Evolutionary conservation across 306 rosid genomes (phyloP), one percentile per base, ranked within the genome.

Genomic region (Corylus americana): DNA sequence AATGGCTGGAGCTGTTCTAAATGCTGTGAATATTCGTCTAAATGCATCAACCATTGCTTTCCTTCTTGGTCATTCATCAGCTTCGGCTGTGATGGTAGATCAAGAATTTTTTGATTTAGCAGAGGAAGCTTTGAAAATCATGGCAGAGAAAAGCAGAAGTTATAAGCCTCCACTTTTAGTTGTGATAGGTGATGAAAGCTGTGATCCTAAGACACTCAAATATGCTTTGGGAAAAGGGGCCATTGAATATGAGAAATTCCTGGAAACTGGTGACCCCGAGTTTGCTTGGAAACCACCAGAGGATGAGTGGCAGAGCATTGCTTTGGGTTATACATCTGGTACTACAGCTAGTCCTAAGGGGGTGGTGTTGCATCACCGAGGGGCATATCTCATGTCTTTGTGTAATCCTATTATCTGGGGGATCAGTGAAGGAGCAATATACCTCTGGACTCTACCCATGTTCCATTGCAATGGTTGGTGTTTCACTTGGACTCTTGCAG

Each of bases 401-500:
- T 81, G 91, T 77, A 85, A 76, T 54, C 93, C 88, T 72, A 72
- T 92, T 79, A 71, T 89, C 70, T 95, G 98, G 98, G 97, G 89
- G 76, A 91, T 95, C 97, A 88, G 79, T 79, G 98, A 92, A 54
- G 98, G 97, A 66, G 94, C 96, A 58, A 81, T 93, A 58, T 95
- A 95, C 79, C 86, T 95, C 39, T 95, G 98, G 98, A 91, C 98
- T 47, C 82, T 94, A 11, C 98, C 98, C 48, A 92, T 94, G 98
- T 94, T 94, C 81, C 98, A 94, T 81, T 94, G 98, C 85, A 94
- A 94, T 82, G 98, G 98, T 79, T 94, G 98, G 98, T 90, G 95
- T 73, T 94, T 88, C 85, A 62, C 95, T 67, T 92, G 98, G 98
- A 78, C 92, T 29, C 92, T 94, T 73, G 94, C 98, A 31, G 98